Percentiles rank a stretch among this genome's conserved stretches.
Evolutionary conservation across 768 basidiomycete species (phyloP).

Genomic region (Boletus tomentosulus): DNA sequence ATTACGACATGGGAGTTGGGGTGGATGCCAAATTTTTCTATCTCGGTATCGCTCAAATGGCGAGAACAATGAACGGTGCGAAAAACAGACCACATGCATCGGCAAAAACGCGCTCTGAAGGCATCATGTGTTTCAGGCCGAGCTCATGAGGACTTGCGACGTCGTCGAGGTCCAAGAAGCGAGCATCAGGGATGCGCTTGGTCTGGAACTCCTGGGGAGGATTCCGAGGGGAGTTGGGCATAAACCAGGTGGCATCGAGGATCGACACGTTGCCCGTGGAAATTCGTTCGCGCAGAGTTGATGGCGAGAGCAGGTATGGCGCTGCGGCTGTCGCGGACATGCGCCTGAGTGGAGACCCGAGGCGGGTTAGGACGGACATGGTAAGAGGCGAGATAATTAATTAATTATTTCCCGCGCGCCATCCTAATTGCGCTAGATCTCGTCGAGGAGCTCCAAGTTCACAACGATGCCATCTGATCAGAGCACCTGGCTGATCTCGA

Average conservation of each 20-base stretch:
- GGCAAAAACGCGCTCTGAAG: constrained; percentile 63
- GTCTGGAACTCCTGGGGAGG: constrained; percentile 63
- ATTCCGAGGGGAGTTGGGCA: constrained; percentile 81
- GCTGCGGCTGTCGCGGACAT: constrained; percentile 38
- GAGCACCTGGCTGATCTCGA: constrained; percentile 88
- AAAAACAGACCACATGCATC: constrained; percentile 67
- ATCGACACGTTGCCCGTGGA: constrained; percentile 35
- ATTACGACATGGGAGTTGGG: constrained; percentile 78
- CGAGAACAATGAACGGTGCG: constrained; percentile 3
- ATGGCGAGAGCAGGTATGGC: constrained; percentile 53
- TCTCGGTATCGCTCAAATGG: constrained; percentile 15
- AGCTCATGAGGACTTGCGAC: constrained; percentile 71
- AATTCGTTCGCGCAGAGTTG: constrained; percentile 38
- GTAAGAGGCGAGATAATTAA: neutral
- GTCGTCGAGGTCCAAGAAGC: constrained; percentile 76
- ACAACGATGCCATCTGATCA: constrained; percentile 90
- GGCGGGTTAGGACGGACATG: constrained; percentile 5
- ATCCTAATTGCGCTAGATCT: neutral
- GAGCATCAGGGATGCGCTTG: constrained; percentile 67
- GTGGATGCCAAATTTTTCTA: constrained; percentile 69
- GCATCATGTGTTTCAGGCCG: constrained; percentile 94
- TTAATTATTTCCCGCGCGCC: constrained; percentile 12
- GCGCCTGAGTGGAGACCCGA: constrained; percentile 13
- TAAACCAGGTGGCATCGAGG: constrained; percentile 87
- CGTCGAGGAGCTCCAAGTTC: neutral